phyloP scores from a whole-genome alignment of 2,329 filamentous ascomycete genomes.

The Cladosporium sphaerospermum region DNA sequence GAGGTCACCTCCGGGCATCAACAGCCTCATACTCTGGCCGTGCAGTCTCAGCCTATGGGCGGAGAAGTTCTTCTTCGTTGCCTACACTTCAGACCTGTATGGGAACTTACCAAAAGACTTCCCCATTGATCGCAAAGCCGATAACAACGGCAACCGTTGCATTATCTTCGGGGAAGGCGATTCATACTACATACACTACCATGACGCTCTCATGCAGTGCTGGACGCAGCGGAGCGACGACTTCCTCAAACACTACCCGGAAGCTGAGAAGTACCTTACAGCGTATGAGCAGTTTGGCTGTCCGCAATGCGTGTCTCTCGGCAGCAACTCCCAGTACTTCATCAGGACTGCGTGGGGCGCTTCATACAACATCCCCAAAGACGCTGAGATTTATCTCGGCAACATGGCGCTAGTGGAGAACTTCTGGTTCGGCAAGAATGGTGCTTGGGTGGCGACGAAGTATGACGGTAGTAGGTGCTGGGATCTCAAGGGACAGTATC shows the following conservation, averaged over 20 bases:
- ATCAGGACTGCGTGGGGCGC: conserved; percentile 6
- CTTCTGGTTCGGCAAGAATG: conserved; percentile 15
- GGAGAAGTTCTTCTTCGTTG: neutral
- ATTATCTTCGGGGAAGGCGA: neutral
- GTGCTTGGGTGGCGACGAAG: conserved; percentile 9
- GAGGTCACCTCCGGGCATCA: neutral
- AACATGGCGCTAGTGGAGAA: conserved; percentile 13
- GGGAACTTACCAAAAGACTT: neutral
- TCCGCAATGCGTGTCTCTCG: conserved; percentile 7
- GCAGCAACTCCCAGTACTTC: conserved; percentile 5
- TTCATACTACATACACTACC: conserved; percentile 8
- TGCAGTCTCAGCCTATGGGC: conserved; percentile 2
- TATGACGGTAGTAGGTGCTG: conserved; percentile 1
- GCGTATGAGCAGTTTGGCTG: conserved; percentile 9
- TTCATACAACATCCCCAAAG: conserved; percentile 6
- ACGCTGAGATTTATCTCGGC: conserved; percentile 2
- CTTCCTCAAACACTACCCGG: neutral
- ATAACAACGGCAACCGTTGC: conserved; percentile 9
- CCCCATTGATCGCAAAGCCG: neutral
- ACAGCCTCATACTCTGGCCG: neutral
- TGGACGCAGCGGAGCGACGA: conserved; percentile 9
- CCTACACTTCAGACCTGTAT: neutral
- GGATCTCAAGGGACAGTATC: conserved; percentile 8
- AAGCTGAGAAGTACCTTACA: conserved; percentile 2
- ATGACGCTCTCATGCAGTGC: conserved; percentile 4